A percentile compares a stretch with the other conserved stretches of the same genome.
Conservation (phyloP, 352 stramenopile species). For the Elongisporangium senticosum region DNA sequence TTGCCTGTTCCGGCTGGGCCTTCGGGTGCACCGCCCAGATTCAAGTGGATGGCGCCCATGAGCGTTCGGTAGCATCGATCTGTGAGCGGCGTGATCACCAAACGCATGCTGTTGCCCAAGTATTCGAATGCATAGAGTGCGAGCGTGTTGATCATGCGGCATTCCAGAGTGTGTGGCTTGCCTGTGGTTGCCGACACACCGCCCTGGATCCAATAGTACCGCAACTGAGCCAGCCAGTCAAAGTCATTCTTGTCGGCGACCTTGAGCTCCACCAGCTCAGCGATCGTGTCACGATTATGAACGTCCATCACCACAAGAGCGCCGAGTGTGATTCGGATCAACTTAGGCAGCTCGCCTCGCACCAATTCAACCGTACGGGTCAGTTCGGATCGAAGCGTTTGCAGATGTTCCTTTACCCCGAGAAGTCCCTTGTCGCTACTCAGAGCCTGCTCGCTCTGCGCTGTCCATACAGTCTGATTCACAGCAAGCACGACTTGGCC, state of each 20-base stretch:
- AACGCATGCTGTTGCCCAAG: conserved; percentile 86
- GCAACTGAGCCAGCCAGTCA: conserved; percentile 91
- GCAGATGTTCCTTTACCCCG: conserved; percentile 55
- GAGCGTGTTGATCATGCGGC: conserved; percentile 92
- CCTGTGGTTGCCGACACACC: conserved; percentile 81
- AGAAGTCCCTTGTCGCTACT: conserved; percentile 24
- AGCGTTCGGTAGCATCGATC: conserved; percentile 90
- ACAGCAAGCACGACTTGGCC: conserved; percentile 90
- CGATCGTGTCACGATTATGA: conserved; percentile 92
- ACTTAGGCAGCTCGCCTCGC: conserved; percentile 89
- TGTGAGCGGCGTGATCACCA: conserved; percentile 92
- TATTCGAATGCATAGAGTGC: conserved; percentile 92
- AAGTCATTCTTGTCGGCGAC: conserved; percentile 85
- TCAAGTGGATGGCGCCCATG: conserved; percentile 87
- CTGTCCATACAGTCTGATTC: conserved; percentile 91
- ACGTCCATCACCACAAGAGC: conserved; percentile 95
- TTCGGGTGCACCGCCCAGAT: conserved; percentile 87
- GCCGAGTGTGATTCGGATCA: conserved; percentile 88
- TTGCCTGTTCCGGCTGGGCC: conserved; percentile 89
- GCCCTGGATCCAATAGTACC: conserved; percentile 89
- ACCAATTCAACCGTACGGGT: conserved; percentile 90
- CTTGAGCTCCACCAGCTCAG: conserved; percentile 82
- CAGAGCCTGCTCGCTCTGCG: conserved; percentile 73
- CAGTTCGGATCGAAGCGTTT: conserved; percentile 68
- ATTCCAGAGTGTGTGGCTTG: conserved; percentile 81